Evolutionary conservation across 2,329 filamentous ascomycete species (phyloP).

Genomic region (Neofusicoccum sp.): DNA sequence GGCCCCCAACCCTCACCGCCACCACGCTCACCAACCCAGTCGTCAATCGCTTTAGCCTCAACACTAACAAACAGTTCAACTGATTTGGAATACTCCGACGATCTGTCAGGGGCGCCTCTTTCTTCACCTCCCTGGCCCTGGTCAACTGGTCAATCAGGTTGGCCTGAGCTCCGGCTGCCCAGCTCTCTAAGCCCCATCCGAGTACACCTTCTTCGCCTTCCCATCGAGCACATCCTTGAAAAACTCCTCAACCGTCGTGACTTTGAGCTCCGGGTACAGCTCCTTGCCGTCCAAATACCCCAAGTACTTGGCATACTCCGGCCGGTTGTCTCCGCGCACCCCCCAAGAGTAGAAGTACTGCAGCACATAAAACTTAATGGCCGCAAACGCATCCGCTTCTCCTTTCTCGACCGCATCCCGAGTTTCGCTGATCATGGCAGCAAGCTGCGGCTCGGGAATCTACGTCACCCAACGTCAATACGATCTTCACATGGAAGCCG

Average conservation of each 20-base stretch:
- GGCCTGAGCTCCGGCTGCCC: no score
- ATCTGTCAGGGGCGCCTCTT: no score
- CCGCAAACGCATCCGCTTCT: not conserved
- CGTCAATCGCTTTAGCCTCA: no score
- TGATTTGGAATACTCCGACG: no score
- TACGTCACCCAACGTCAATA: no score
- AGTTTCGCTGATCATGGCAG: not conserved
- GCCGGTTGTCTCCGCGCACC: conserved; percentile 54
- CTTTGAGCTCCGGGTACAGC: conserved; percentile 51
- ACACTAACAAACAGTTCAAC: no score
- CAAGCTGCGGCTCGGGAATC: not conserved
- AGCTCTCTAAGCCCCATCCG: no score
- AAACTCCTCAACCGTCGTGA: conserved; percentile 32
- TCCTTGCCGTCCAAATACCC: conserved; percentile 54
- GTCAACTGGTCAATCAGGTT: no score
- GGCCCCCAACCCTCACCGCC: no score
- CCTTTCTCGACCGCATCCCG: not conserved
- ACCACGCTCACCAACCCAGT: no score
- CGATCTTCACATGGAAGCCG: no score
- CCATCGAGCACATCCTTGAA: conserved; percentile 43
- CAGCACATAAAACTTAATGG: conserved; percentile 1
- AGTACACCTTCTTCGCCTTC: conserved; percentile 36
- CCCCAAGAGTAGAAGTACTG: conserved; percentile 50
- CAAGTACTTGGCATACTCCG: conserved; percentile 53
- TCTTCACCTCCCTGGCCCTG: no score